A percentile compares a stretch with the other conserved stretches of the same genome.
Conservation (phyloP, 139 green algal species). For the Coccomyxa sp. region DNA sequence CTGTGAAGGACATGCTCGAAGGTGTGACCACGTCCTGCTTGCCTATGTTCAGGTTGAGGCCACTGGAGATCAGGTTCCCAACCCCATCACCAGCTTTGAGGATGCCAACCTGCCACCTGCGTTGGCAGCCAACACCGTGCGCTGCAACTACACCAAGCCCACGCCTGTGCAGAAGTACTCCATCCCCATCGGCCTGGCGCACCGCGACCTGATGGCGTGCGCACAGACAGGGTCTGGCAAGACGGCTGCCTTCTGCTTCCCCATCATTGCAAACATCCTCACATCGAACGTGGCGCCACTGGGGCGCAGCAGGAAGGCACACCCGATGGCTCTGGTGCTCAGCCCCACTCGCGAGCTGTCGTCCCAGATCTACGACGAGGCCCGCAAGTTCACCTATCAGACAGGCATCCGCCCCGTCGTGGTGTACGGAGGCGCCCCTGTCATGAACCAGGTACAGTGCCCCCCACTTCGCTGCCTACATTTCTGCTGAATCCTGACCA, state of each 20-base stretch:
- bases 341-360: constrained; percentile 92
- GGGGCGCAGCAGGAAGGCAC: constrained; percentile 74
- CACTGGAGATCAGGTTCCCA: constrained; percentile 75
- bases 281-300: constrained; percentile 45
- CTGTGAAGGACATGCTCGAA: background rate
- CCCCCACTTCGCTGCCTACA: background rate
- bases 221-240: constrained; percentile 97
- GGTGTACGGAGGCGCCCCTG: constrained; percentile 93
- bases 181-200: constrained; percentile 90
- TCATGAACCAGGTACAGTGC: constrained; percentile 72
- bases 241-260: constrained; percentile 98
- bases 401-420: constrained; percentile 88
- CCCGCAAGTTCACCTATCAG: constrained; percentile 91
- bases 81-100: constrained; percentile 79
- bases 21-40: too few species aligned
- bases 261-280: constrained; percentile 92
- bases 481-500: background rate
- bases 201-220: constrained; percentile 96
- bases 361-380: constrained; percentile 90
- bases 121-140: constrained; percentile 82
- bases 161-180: constrained; percentile 96
- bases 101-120: constrained; percentile 72
- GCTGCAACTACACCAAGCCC: constrained; percentile 97
- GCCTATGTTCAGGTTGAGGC: constrained; percentile 35
- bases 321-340: constrained; percentile 84